Evolutionary conservation across 2,329 filamentous ascomycete species (phyloP), one percentile per base, ranked within the genome.

Genomic region (Arthrobotrys megalospora): DNA sequence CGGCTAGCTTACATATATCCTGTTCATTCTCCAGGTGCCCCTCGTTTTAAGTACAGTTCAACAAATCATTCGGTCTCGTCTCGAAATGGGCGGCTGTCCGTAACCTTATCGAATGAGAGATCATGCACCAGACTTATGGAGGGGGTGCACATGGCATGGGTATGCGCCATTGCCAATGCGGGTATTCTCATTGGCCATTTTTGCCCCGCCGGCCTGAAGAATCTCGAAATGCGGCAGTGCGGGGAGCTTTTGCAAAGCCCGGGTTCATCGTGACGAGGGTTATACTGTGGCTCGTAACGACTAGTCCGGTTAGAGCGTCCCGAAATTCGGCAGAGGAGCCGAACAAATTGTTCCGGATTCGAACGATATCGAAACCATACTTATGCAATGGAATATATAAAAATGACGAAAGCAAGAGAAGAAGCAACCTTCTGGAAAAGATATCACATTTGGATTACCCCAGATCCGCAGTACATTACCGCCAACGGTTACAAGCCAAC

Each of bases 51-150:
- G 66, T 34, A 55, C 65, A 70, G 41, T 70, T 19, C 24, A 28
- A 28, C 24, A 28, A 28, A 28, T 53, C 32, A 41, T 21, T 24
- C 50, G 50, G 36, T 45, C 55, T 70, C 72, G 72, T 70, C 66
- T 77, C 66, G 60, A 77, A 77, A 67, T 36, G 28, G 50, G 60
- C 48, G 72, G 53, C 53, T 69, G 36, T 47, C 47, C 43, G 45
- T 52, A 67, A 66, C 66, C 52, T 71, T 71, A 77, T 77, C 66
- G 55, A 60, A 60, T 8, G 55, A 52, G n/a, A 19, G 50, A 14
- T 34, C 50, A 14, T 11, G 47, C 45, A 14, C 21, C 63, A 14
- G 65, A 41, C 19, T 24, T 16, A 28, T 11, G 48, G 24, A 28
- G 24, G 48, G 11, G 48, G 48, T 32, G 19, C 12, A 32, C 24